Percentiles rank a stretch among this genome's conserved stretches.
Conservation (phyloP, 2,329 filamentous ascomycete species). For the Calonectria pseudoreteaudii region DNA sequence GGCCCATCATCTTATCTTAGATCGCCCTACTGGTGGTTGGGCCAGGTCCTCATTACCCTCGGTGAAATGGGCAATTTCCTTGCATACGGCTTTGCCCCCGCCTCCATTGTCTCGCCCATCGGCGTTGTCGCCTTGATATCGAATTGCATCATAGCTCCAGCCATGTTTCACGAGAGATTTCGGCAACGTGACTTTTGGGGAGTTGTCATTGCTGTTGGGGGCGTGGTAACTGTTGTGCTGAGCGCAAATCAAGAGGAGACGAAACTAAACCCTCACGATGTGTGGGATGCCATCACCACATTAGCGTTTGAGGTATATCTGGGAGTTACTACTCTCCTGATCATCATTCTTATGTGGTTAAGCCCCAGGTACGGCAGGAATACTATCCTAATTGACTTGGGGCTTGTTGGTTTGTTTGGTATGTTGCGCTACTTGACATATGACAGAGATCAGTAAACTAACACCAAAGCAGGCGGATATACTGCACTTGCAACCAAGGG, state of each 20-base stretch:
- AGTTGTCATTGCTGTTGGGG: constrained; percentile 86
- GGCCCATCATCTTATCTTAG: constrained; percentile 80
- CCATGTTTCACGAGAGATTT: constrained; percentile 92
- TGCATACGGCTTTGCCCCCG: constrained; percentile 96
- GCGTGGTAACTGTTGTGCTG: constrained; percentile 91
- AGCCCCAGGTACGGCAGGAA: constrained; percentile 87
- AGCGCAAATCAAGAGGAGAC: constrained; percentile 91
- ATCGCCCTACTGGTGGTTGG: constrained; percentile 96
- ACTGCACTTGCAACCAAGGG: constrained; percentile 98
- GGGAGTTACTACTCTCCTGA: constrained; percentile 79
- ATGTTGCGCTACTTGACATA: constrained; percentile 49
- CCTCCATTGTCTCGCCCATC: constrained; percentile 95
- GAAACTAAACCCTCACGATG: constrained; percentile 89
- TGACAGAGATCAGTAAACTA: constrained; percentile 10
- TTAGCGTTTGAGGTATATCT: constrained; percentile 94
- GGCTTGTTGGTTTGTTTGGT: constrained; percentile 94
- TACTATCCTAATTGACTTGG: constrained; percentile 91
- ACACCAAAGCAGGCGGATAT: constrained; percentile 77
- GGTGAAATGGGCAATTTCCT: constrained; percentile 97
- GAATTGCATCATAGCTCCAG: constrained; percentile 95
- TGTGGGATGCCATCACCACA: constrained; percentile 88
- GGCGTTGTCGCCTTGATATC: constrained; percentile 97
- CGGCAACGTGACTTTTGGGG: constrained; percentile 87
- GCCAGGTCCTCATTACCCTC: constrained; percentile 90
- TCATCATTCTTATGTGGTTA: constrained; percentile 81